These are phyloP conservation scores for Dioscorea alata DNA, from an alignment of 106 monocot species.

Conservation along the genomic window DNA sequence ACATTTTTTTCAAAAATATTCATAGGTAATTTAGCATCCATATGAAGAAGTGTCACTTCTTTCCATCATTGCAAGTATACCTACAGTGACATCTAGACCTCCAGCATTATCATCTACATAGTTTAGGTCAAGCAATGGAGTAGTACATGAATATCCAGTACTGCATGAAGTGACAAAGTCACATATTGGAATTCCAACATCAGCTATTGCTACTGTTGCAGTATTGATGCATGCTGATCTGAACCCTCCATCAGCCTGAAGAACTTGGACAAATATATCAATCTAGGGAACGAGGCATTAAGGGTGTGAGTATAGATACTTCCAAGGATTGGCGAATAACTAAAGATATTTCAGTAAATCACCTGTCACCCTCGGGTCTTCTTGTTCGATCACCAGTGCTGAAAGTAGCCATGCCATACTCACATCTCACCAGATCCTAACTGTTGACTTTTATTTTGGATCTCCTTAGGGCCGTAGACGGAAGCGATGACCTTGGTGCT, in stretches of 20 bases:
- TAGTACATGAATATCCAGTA: conserved; percentile 77
- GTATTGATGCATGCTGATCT: conserved; percentile 98
- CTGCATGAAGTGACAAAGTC: conserved; percentile 92
- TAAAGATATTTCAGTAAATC: conserved; percentile 85
- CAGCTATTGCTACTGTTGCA: conserved; percentile 92
- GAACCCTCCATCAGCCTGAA: conserved; percentile 97
- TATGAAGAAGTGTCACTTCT: conserved; percentile 91
- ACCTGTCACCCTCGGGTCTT: conserved; percentile 95
- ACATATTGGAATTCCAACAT: conserved; percentile 95
- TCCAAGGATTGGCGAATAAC: conserved; percentile 84
- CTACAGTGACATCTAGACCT: conserved; percentile 94
- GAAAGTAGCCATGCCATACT: conserved; percentile 98
- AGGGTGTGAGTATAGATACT: conserved; percentile 59
- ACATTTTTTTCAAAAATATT: conserved; percentile 84
- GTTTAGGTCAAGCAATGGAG: conserved; percentile 88
- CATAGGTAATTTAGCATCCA: conserved; percentile 66
- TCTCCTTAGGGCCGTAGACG: conserved; percentile 89
- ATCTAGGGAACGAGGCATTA: conserved; percentile 87
- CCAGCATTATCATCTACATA: conserved; percentile 94
- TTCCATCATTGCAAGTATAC: conserved; percentile 73
- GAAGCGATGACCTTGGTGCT: conserved; percentile 96
- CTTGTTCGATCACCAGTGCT: conserved; percentile 89
- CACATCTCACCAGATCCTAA: conserved; percentile 77
- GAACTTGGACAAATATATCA: conserved; percentile 92
- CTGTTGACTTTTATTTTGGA: conserved; percentile 81